Base-by-base conservation (phyloP, 2,329 filamentous ascomycete species). In the Cryoendolithus antarcticus region DNA sequence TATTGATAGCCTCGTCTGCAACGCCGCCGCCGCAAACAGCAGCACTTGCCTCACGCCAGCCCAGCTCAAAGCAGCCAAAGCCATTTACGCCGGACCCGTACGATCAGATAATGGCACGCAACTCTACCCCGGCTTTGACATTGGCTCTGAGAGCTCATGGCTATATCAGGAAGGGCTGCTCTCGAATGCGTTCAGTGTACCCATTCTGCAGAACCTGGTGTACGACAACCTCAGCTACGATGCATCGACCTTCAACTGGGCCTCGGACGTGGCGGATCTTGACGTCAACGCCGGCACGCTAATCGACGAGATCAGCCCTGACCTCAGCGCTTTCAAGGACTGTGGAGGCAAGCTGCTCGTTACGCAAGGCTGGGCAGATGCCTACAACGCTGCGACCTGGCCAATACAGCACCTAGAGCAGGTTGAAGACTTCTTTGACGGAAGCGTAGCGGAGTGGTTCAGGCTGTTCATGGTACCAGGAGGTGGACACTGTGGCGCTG, bases 131-230 rank as follows among this genome's bases (percentile, higher is more conserved):
- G 63, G 63, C 6, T 64, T 65, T 37, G 47, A 50, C 0, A 42
- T 60, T 9, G 62, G 64, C 31, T 62, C 60, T 3, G 64, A 67
- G 37, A 56, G 42, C 5, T 48, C 57, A 32, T 65, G 61, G 62
- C 35, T 55, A 4, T 8, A 44, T 1, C 62, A 63, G 42, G 59
- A 65, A 48, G 53, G 52, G 3, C 27, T 34, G 2, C 48, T 66
- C 1, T 52, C 59, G 3, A 31, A 58, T 4, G 51, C 48, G 3
- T 66, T 62, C 44, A 55, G 56, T 9, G 50, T 61, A 2, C 61
- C 60, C 1, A 57, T 65, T 6, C 42, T 67, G n/a, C 61, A 65
- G 41, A 63, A 66, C 37, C 50, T 66, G 9, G 60, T 63, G 4
- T 65, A 59, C 40, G 35, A 62, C 32, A 49, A 63, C 38, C 41